phyloP scores from a whole-genome alignment of 2,329 filamentous ascomycete species.

The Sordariomycetes sp. region DNA sequence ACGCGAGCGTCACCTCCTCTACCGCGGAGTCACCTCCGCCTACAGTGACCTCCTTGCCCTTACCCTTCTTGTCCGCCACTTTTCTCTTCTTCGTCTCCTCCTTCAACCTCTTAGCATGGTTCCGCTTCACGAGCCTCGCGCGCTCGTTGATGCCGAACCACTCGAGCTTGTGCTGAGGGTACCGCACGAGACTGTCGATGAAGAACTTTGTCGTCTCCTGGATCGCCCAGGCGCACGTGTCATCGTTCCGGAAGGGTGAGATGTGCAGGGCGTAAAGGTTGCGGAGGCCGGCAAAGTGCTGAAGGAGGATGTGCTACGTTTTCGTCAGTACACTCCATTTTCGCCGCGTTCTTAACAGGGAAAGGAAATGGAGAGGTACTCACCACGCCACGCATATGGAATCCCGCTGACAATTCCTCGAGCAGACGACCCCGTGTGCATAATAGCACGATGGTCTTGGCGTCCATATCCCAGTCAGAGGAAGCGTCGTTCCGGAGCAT shows the following conservation, averaged over 20 bases:
- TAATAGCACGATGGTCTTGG: constrained; percentile 39
- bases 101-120: not conserved
- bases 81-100: constrained; percentile 7
- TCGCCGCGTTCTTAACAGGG: not conserved
- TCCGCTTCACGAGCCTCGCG: not conserved
- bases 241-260: constrained; percentile 37
- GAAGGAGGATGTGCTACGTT: constrained; percentile 42
- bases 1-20: not conserved
- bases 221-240: constrained; percentile 42
- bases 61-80: constrained; percentile 10
- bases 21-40: not conserved
- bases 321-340: constrained; percentile 2
- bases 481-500: constrained; percentile 44
- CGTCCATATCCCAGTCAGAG: constrained; percentile 41
- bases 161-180: constrained; percentile 40
- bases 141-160: constrained; percentile 41
- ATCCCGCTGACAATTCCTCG: constrained; percentile 40
- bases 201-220: constrained; percentile 44
- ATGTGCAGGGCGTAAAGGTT: constrained; percentile 43
- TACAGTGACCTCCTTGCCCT: constrained; percentile 8
- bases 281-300: constrained; percentile 30
- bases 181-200: constrained; percentile 42
- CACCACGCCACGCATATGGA: constrained; percentile 41
- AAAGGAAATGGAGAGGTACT: constrained; percentile 14
- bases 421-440: constrained; percentile 33